Conservation (phyloP, 1,284 basidiomycete species). For the Rhodotorula glutinis region DNA sequence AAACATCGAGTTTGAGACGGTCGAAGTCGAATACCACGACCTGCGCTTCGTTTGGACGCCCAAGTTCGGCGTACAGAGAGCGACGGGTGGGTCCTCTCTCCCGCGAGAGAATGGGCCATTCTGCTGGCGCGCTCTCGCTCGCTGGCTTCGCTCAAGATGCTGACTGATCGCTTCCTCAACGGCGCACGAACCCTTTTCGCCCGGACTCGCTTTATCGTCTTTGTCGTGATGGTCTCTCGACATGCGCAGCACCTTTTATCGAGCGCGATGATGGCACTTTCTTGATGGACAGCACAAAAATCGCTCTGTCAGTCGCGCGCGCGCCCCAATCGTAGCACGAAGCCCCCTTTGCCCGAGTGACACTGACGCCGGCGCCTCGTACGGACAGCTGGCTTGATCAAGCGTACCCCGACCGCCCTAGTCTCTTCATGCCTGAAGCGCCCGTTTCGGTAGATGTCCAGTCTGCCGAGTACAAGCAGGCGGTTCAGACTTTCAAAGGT, state of each 20-base stretch:
- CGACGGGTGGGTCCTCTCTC: conserved; percentile 9
- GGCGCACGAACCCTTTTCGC: no score
- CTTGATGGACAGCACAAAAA: conserved; percentile 25
- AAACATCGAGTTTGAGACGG: conserved; percentile 7
- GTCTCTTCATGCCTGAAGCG: conserved; percentile 23
- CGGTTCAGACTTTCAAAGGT: neutral
- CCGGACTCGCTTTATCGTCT: no score
- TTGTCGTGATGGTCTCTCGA: no score
- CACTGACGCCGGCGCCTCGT: no score
- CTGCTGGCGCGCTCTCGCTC: no score
- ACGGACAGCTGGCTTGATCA: conserved; percentile 23
- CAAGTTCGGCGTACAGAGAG: conserved; percentile 11
- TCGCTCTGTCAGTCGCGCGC: conserved; percentile 2
- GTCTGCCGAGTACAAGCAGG: neutral
- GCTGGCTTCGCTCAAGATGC: no score
- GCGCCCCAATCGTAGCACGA: no score
- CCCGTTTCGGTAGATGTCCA: conserved; percentile 3
- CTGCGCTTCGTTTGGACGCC: conserved; percentile 17
- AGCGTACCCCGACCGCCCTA: conserved; percentile 13
- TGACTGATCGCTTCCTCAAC: no score
- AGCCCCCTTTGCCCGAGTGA: no score
- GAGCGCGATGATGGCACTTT: conserved; percentile 12
- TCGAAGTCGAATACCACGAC: conserved; percentile 21
- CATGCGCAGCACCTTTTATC: conserved; percentile 17
- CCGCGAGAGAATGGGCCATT: no score